Conservation (phyloP, 2,329 filamentous ascomycete genomes). For the Capronia americana region DNA sequence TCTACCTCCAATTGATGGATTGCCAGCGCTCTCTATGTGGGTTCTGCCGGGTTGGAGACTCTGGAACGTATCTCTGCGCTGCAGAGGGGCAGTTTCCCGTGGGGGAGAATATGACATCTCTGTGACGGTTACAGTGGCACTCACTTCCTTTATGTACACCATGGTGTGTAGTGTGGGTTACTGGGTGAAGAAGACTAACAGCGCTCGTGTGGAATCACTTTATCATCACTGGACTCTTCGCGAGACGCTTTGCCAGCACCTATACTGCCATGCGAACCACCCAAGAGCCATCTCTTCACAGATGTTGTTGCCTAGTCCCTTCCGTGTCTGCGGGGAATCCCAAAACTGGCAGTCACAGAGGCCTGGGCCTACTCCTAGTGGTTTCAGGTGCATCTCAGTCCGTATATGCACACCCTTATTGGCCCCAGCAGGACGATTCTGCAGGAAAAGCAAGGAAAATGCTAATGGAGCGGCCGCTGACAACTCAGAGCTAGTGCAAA, state of each 20-base stretch:
- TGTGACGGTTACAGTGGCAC: not conserved
- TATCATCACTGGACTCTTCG: not conserved
- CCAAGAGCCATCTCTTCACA: not conserved
- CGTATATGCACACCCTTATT: not conserved
- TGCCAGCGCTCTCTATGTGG: not conserved
- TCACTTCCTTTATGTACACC: not conserved
- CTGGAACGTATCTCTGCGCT: not conserved
- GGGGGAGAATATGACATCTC: not conserved
- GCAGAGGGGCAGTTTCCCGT: not conserved
- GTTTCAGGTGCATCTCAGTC: not conserved
- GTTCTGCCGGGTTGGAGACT: not conserved
- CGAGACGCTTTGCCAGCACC: not conserved
- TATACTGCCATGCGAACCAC: not conserved
- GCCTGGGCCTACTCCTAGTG: not conserved
- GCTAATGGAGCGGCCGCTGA: not conserved
- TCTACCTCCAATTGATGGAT: not conserved
- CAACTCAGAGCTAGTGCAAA: not conserved
- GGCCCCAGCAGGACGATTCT: too few species aligned
- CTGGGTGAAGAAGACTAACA: slow-evolving; percentile 2
- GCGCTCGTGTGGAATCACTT: not conserved
- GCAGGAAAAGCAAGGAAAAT: not conserved
- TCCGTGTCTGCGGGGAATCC: too few species aligned
- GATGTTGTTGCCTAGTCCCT: not conserved
- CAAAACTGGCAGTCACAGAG: not conserved
- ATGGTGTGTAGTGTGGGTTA: not conserved